Percentiles rank a stretch among this genome's conserved stretches.
These are phyloP conservation scores for Coniophora puteana DNA, from an alignment of 1,284 basidiomycete species.

Conservation along the genomic window DNA sequence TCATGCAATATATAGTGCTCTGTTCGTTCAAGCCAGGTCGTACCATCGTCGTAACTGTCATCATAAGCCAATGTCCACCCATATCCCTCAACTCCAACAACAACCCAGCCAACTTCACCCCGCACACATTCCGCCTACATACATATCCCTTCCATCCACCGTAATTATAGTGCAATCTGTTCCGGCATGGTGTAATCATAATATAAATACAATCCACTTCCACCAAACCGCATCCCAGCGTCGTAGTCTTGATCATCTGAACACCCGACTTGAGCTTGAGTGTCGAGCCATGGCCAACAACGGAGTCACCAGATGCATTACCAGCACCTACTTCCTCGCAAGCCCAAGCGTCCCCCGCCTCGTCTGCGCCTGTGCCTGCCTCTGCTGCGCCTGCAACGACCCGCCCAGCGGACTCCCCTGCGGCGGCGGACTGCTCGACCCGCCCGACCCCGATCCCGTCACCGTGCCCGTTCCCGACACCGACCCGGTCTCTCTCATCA, in stretches of 20 bases:
- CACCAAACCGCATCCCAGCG: slow-evolving; percentile 9
- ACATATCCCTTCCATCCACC: not conserved
- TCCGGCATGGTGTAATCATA: no score
- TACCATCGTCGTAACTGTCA: not conserved
- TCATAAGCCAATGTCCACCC: not conserved
- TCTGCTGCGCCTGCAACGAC: slow-evolving; percentile 40
- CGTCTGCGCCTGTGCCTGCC: no score
- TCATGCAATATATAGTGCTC: not conserved
- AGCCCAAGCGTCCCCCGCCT: slow-evolving; percentile 46
- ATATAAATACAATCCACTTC: not conserved
- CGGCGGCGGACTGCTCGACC: no score
- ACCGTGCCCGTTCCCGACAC: no score
- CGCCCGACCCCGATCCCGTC: no score
- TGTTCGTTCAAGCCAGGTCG: no score
- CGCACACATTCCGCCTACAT: not conserved
- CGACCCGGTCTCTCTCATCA: slow-evolving; percentile 20
- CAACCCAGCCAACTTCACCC: not conserved
- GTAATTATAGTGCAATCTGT: slow-evolving; percentile 5
- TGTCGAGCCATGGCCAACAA: not conserved
- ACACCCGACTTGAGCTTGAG: no score
- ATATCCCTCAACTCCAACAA: not conserved
- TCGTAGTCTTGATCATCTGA: no score
- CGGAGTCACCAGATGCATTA: slow-evolving; percentile 9
- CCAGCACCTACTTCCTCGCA: slow-evolving; percentile 34
- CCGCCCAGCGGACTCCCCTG: slow-evolving; percentile 12